These are phyloP conservation scores for Atkinsonella texensis DNA, from an alignment of 2,329 filamentous ascomycete genomes.

Conservation along the genomic window DNA sequence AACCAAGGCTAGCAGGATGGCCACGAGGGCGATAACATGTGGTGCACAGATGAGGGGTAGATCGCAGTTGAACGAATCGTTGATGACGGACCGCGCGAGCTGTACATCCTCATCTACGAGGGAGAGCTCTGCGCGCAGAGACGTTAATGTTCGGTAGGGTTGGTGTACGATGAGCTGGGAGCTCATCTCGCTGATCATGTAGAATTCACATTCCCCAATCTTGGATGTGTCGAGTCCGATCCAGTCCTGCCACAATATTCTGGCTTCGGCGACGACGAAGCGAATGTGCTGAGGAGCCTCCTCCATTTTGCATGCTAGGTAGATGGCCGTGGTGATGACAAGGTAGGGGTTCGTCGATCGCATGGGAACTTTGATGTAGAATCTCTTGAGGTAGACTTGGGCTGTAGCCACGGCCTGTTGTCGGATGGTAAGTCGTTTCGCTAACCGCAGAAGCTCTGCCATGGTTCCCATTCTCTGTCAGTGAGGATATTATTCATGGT, in stretches of 20 bases:
- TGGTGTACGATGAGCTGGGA: conserved; percentile 85
- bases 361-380: conserved; percentile 85
- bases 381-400: conserved; percentile 87
- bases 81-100: conserved; percentile 72
- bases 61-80: conserved; percentile 88
- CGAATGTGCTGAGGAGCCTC: conserved; percentile 95
- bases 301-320: conserved; percentile 96
- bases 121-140: conserved; percentile 55
- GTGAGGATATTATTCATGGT: background rate
- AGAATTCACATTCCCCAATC: conserved; percentile 89
- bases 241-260: conserved; percentile 72
- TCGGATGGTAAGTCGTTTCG: conserved; percentile 69
- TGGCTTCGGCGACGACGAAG: conserved; percentile 75
- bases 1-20: conserved; percentile 73
- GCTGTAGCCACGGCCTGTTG: conserved; percentile 92
- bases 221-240: conserved; percentile 67
- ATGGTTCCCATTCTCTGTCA: background rate
- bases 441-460: conserved; percentile 67
- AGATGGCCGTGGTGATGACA: conserved; percentile 83
- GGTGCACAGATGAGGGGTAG: conserved; percentile 75
- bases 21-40: conserved; percentile 79
- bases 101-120: conserved; percentile 68
- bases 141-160: conserved; percentile 70
- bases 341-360: conserved; percentile 88
- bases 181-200: conserved; percentile 79